phyloP scores from a whole-genome alignment of 768 basidiomycete species.

The Hypholoma fasciculare region DNA sequence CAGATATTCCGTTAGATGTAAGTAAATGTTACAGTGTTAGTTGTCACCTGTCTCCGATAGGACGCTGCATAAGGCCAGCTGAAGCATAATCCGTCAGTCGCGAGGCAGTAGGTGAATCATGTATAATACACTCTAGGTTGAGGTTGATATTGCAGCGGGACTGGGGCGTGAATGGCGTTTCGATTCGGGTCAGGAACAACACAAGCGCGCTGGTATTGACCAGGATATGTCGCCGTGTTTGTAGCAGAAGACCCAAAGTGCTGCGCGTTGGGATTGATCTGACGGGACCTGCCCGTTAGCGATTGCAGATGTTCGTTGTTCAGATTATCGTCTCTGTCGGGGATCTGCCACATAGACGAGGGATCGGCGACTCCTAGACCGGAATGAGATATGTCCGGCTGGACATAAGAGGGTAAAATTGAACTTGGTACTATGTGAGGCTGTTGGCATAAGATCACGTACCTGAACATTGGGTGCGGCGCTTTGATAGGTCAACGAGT shows the following conservation, averaged over 20 bases:
- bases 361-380: neutral
- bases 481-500: neutral
- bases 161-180: neutral
- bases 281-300: neutral
- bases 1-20: neutral
- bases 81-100: neutral
- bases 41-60: neutral
- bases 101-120: neutral
- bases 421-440: neutral
- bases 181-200: neutral
- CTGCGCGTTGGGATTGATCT: neutral
- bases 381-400: neutral
- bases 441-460: neutral
- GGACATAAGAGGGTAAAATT: neutral
- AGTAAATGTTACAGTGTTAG: neutral
- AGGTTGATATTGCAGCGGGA: neutral
- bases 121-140: neutral
- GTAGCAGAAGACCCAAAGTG: neutral
- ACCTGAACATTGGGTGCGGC: neutral
- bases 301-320: neutral
- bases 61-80: neutral
- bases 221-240: neutral
- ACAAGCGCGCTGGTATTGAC: neutral
- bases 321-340: neutral
- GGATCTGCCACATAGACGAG: conserved; percentile 2